phyloP scores from a whole-genome alignment of 257 asterid genomes.

The Linaria vulgaris region DNA sequence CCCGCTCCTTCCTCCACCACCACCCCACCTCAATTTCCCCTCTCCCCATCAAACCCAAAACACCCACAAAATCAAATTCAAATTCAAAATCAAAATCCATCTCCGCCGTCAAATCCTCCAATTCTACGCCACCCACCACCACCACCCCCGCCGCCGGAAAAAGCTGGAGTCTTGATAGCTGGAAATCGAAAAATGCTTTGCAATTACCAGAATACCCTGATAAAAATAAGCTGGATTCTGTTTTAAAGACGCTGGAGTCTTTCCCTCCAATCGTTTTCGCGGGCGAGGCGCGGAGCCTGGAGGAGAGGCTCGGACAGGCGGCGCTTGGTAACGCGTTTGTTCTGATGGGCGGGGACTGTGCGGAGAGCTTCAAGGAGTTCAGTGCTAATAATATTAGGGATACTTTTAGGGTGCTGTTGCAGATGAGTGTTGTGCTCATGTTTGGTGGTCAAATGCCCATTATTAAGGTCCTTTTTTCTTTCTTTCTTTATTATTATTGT shows the following conservation, averaged over 20 bases:
- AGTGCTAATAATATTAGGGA: conserved; percentile 80
- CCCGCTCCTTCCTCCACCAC: conserved; percentile 28
- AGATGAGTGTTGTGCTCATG: conserved; percentile 88
- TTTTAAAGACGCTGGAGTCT: conserved; percentile 59
- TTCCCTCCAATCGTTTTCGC: conserved; percentile 83
- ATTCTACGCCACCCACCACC: conserved; percentile 26
- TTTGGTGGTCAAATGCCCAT: conserved; percentile 88
- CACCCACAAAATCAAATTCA: too few relatives aligned
- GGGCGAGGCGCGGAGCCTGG: conserved; percentile 76
- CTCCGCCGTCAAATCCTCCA: conserved; percentile 53
- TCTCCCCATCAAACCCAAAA: conserved; percentile 31
- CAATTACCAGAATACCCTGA: conserved; percentile 76
- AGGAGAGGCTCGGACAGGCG: conserved; percentile 71
- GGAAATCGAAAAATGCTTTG: conserved; percentile 62
- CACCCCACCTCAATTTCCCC: conserved; percentile 30
- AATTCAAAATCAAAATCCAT: conserved; percentile 44
- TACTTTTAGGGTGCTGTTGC: conserved; percentile 74
- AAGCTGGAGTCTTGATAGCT: conserved; percentile 64
- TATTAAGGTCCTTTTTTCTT: conserved; percentile 46
- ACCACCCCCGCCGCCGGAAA: conserved; percentile 28
- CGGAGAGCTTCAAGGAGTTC: conserved; percentile 83
- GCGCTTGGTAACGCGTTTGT: conserved; percentile 72
- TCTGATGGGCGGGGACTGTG: conserved; percentile 86
- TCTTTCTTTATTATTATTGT: not conserved
- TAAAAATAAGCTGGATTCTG: conserved; percentile 41